A percentile compares a stretch with the other conserved stretches of the same genome.
These are phyloP conservation scores for Suhomyces sp. DNA, from an alignment of 805 yeast species.

Conservation along the genomic window DNA sequence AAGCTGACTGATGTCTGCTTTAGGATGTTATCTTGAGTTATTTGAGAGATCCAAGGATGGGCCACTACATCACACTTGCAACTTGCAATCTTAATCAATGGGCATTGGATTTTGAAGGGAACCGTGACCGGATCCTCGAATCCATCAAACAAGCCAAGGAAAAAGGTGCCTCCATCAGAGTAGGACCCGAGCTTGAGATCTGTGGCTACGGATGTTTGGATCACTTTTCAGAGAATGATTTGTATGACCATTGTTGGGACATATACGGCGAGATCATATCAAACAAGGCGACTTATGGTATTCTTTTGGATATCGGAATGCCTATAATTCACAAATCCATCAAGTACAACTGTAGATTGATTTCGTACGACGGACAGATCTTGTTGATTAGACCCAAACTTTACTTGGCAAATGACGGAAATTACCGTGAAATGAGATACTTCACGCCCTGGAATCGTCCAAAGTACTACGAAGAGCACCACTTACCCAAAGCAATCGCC, in stretches of 20 bases:
- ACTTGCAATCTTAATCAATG: constrained; percentile 97
- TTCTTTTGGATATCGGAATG: constrained; percentile 89
- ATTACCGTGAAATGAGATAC: constrained; percentile 95
- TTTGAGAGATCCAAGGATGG: too few relatives aligned
- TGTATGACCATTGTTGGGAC: constrained; percentile 91
- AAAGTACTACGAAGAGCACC: constrained; percentile 66
- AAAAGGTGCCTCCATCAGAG: constrained; percentile 75
- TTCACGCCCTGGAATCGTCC: constrained; percentile 93
- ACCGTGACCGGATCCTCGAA: constrained; percentile 83
- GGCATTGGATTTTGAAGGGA: constrained; percentile 98
- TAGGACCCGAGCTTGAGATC: constrained; percentile 95
- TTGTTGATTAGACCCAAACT: constrained; percentile 88
- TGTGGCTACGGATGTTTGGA: constrained; percentile 95
- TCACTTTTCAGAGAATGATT: constrained; percentile 88
- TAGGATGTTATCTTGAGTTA: too few relatives aligned
- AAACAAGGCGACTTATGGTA: constrained; percentile 67
- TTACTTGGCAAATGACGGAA: constrained; percentile 95
- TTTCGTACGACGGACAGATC: constrained; percentile 76
- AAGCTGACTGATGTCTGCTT: too few relatives aligned
- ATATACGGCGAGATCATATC: constrained; percentile 75
- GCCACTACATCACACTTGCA: constrained; percentile 82
- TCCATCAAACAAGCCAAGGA: constrained; percentile 76
- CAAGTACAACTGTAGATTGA: constrained; percentile 85
- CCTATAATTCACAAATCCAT: constrained; percentile 86
- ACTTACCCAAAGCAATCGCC: constrained; percentile 69